A percentile compares a stretch with the other conserved stretches of the same genome.
Conservation (phyloP, 441 rosid species). For the Brassica balearica region DNA sequence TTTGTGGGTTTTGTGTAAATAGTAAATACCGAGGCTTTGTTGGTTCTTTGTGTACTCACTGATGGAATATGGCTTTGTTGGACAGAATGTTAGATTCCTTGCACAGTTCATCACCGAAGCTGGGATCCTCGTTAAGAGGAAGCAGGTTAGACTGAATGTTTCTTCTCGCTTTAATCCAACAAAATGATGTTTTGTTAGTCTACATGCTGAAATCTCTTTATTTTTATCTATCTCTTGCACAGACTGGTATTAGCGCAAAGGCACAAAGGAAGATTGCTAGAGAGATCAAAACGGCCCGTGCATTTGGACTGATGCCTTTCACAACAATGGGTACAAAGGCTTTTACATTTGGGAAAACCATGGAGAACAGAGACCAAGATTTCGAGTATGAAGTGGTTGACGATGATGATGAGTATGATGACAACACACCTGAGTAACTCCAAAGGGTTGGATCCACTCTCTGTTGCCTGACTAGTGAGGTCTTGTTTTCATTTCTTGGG, state of each 20-base stretch:
- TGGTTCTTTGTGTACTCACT: conserved; percentile 15
- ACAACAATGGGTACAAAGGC: conserved; percentile 91
- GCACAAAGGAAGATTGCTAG: conserved; percentile 92
- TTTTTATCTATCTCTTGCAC: background rate
- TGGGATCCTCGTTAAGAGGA: conserved; percentile 81
- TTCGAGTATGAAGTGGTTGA: conserved; percentile 50
- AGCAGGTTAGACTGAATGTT: conserved; percentile 55
- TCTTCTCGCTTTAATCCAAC: background rate
- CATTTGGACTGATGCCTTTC: conserved; percentile 88
- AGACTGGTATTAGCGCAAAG: conserved; percentile 91
- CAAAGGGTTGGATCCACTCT: background rate
- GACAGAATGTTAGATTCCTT: conserved; percentile 86
- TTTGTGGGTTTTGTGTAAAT: background rate
- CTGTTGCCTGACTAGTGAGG: conserved; percentile 15
- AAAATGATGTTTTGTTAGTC: background rate
- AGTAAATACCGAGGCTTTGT: background rate
- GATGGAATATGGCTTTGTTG: conserved; percentile 17
- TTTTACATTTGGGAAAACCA: conserved; percentile 61
- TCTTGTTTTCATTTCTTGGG: conserved; percentile 26
- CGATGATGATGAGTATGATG: conserved; percentile 33
- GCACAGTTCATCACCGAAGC: conserved; percentile 81
- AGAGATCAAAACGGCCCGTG: conserved; percentile 93
- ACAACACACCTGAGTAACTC: background rate
- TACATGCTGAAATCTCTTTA: background rate
- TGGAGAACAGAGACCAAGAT: conserved; percentile 68